Conservation (phyloP, 306 rosid species). For the Rosa lucieae region DNA sequence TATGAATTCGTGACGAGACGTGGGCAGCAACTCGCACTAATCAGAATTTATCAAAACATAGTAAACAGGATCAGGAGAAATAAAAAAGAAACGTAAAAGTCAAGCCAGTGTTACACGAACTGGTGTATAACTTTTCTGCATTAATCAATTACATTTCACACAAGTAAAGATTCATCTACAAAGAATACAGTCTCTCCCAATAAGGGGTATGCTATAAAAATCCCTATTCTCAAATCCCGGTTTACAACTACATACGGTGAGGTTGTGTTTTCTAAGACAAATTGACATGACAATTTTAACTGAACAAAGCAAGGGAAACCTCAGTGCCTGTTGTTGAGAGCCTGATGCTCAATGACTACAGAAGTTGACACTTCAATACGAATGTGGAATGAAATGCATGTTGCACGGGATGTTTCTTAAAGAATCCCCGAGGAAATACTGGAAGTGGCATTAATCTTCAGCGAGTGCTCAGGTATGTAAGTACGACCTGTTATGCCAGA, state of each 20-base stretch:
- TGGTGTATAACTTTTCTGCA: constrained; percentile 10
- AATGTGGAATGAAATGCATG: constrained; percentile 25
- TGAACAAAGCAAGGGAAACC: constrained; percentile 18
- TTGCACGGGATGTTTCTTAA: constrained; percentile 31
- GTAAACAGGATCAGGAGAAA: background rate
- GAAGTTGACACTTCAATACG: constrained; percentile 7
- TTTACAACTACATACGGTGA: constrained; percentile 36
- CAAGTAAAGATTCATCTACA: constrained; percentile 44
- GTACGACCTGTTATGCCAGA: constrained; percentile 62
- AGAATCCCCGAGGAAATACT: constrained; percentile 56
- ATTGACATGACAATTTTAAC: constrained; percentile 32
- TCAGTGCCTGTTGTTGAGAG: constrained; percentile 25
- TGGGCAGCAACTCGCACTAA: background rate
- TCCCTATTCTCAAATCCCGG: constrained; percentile 31
- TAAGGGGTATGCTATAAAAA: constrained; percentile 30
- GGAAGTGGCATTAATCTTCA: constrained; percentile 78
- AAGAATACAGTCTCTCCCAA: constrained; percentile 33
- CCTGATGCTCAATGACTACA: constrained; percentile 21
- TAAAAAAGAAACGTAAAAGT: background rate
- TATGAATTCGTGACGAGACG: background rate
- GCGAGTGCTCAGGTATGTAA: constrained; percentile 68
- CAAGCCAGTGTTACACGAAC: background rate
- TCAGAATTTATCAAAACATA: background rate
- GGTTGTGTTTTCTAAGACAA: constrained; percentile 26
- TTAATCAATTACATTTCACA: constrained; percentile 39